Percentiles rank a stretch among this genome's conserved stretches.
Conservation (phyloP, 106 monocot genomes). For the Platanthera zijinensis region DNA sequence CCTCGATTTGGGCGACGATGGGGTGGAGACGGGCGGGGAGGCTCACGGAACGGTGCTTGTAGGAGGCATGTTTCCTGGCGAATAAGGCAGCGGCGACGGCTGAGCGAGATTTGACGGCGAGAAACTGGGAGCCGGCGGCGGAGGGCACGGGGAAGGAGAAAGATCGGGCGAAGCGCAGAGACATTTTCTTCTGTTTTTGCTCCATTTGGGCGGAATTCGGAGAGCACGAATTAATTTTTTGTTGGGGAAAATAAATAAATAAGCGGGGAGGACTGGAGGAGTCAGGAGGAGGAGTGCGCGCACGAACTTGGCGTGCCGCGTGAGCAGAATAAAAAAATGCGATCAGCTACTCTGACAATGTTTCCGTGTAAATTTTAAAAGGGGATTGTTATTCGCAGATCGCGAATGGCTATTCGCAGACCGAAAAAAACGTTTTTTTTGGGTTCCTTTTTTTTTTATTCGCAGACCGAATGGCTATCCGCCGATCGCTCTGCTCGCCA, state of each 20-base stretch:
- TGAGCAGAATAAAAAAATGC: not conserved
- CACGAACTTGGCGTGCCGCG: not conserved
- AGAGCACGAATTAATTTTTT: not conserved
- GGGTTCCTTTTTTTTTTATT: no score
- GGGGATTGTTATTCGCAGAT: no score
- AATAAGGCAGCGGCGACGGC: not conserved
- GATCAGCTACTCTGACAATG: no score
- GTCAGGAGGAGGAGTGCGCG: not conserved
- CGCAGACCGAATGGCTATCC: no score
- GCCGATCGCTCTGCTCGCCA: no score
- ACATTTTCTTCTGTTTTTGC: constrained; percentile 3
- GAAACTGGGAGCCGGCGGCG: not conserved
- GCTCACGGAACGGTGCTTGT: constrained; percentile 34
- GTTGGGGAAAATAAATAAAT: not conserved
- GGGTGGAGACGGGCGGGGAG: constrained; percentile 74
- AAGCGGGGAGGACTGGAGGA: not conserved
- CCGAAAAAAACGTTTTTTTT: no score
- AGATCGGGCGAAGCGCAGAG: constrained; percentile 7
- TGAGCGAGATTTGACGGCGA: not conserved
- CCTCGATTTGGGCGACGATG: constrained; percentile 44
- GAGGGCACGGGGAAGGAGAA: constrained; percentile 15
- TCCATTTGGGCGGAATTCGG: not conserved
- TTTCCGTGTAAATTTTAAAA: no score
- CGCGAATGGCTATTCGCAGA: no score
- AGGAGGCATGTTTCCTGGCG: not conserved